These are phyloP conservation scores for Volvox africanus DNA, from an alignment of 139 green algal species.

Conservation along the genomic window DNA sequence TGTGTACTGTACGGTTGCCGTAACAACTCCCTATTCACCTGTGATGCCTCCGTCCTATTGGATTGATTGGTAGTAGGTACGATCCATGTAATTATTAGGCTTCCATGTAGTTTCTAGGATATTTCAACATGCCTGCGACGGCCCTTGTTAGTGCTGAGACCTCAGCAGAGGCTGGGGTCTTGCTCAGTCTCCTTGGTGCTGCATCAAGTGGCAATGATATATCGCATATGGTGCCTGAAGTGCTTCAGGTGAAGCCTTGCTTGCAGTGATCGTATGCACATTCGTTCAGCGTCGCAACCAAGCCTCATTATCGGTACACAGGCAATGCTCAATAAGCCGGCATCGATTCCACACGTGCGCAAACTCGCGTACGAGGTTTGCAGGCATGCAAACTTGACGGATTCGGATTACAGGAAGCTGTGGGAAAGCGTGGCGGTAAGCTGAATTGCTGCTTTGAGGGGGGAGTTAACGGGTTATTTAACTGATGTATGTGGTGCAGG, in stretches of 20 bases:
- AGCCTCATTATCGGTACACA: background rate
- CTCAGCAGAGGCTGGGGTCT: background rate
- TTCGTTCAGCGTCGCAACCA: background rate
- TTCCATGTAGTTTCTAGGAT: background rate
- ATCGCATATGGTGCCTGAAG: conserved; percentile 16
- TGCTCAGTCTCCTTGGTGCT: background rate
- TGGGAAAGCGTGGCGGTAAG: conserved; percentile 8
- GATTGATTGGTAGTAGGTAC: too few species aligned
- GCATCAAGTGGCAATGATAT: conserved; percentile 27
- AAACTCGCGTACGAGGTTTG: conserved; percentile 44
- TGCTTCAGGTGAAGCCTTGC: background rate
- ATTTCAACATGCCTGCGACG: conserved; percentile 5
- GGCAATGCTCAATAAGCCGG: background rate
- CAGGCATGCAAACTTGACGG: conserved; percentile 15
- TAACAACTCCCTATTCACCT: background rate
- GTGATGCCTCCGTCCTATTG: too few species aligned
- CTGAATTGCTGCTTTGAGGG: background rate
- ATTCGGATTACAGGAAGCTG: background rate
- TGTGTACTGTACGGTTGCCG: background rate
- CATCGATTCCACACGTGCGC: background rate
- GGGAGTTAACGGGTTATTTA: background rate
- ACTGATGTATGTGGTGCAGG: background rate
- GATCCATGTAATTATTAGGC: background rate
- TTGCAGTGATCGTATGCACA: background rate
- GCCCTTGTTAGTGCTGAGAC: background rate